phyloP scores from a whole-genome alignment of 176 grass and related monocot genomes.

The Luzula sylvatica region DNA sequence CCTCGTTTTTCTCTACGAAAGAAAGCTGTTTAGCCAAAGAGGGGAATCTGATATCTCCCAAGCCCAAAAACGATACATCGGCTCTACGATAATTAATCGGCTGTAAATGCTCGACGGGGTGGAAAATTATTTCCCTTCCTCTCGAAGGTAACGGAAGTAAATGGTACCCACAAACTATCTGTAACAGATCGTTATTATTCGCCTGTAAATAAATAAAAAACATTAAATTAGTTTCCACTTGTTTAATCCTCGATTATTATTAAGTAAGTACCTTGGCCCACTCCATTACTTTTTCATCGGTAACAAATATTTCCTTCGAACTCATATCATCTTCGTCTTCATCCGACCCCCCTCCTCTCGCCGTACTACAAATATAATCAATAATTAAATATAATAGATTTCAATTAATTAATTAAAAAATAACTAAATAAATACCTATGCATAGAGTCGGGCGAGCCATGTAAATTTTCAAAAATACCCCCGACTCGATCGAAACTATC shows the following conservation, averaged over 20 bases:
- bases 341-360: constrained; percentile 65
- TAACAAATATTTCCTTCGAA: constrained; percentile 50
- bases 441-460: constrained; percentile 35
- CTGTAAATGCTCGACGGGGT: constrained; percentile 81
- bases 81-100: constrained; percentile 71
- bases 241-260: constrained; percentile 1
- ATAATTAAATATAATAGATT: constrained; percentile 18
- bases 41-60: constrained; percentile 21
- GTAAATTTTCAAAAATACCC: too few relatives aligned
- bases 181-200: constrained; percentile 84
- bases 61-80: constrained; percentile 47
- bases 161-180: constrained; percentile 98
- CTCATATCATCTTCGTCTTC: constrained; percentile 63
- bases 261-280: constrained; percentile 83
- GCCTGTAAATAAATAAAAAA: constrained; percentile 41
- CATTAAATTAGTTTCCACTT: constrained; percentile 18
- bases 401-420: not conserved
- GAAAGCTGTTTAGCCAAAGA: constrained; percentile 25
- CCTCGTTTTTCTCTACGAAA: constrained; percentile 43
- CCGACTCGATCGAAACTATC: constrained; percentile 61
- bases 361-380: constrained; percentile 54
- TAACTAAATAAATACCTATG: constrained; percentile 40
- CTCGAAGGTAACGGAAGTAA: constrained; percentile 55
- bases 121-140: constrained; percentile 79
- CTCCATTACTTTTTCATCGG: constrained; percentile 86